These are phyloP conservation scores for Corynascus novoguineensis DNA, from an alignment of 495 filamentous ascomycete species.

Conservation along the genomic window DNA sequence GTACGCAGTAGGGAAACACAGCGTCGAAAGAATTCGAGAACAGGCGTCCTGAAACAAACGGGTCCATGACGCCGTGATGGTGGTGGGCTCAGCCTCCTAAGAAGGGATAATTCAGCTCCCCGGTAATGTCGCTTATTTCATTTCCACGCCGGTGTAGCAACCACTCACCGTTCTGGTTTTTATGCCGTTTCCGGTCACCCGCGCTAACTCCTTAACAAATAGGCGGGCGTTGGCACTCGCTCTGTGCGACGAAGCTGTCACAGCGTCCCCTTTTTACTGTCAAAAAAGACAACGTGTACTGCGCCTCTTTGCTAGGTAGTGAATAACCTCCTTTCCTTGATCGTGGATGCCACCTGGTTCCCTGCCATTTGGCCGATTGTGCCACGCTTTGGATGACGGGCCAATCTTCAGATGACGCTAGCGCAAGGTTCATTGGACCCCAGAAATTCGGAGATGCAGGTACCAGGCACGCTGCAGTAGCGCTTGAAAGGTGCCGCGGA, in stretches of 20 bases:
- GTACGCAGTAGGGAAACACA: too few species aligned
- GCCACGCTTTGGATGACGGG: neutral
- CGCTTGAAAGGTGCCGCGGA: neutral
- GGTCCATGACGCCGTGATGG: neutral
- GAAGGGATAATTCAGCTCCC: constrained; percentile 16
- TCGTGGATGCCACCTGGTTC: neutral
- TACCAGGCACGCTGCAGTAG: neutral
- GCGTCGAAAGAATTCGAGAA: neutral
- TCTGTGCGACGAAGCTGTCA: neutral
- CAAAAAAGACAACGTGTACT: too few species aligned
- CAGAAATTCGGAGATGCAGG: constrained; percentile 2
- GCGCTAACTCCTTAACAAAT: constrained; percentile 16
- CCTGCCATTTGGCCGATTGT: constrained; percentile 12
- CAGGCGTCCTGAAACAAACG: neutral
- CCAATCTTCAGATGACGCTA: constrained; percentile 1
- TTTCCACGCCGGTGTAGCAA: constrained; percentile 24
- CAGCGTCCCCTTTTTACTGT: neutral
- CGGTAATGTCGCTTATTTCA: constrained; percentile 41
- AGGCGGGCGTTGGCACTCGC: constrained; percentile 6
- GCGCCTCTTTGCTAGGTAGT: too few species aligned
- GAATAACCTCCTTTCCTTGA: constrained; percentile 20
- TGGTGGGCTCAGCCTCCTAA: constrained; percentile 12
- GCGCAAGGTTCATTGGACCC: neutral
- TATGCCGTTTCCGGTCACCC: constrained; percentile 22
- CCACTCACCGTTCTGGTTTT: constrained; percentile 21